These are phyloP conservation scores for Penicillium arizonense DNA, from an alignment of 495 filamentous ascomycete species.

Conservation along the genomic window DNA sequence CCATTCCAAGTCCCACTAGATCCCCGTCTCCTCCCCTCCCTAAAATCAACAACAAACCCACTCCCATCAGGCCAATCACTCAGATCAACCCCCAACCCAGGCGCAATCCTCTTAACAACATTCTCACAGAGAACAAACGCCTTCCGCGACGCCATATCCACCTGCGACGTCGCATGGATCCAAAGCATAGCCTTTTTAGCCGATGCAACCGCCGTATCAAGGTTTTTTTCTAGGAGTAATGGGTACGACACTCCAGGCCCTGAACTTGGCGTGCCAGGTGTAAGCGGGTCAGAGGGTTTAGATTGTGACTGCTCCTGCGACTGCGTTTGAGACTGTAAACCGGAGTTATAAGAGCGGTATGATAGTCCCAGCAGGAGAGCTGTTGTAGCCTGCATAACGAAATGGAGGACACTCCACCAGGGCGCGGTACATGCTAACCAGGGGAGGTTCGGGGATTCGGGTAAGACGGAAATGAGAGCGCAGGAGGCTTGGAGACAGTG, in stretches of 20 bases:
- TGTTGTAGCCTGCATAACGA: constrained; percentile 59
- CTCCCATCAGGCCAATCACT: constrained; percentile 24
- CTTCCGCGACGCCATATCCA: constrained; percentile 43
- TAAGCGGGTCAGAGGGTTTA: not conserved
- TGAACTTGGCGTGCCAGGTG: not conserved
- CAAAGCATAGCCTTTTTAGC: constrained; percentile 50
- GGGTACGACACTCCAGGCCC: not conserved
- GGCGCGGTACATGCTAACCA: constrained; percentile 50
- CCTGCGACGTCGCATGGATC: constrained; percentile 44
- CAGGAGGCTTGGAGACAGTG: constrained; percentile 56
- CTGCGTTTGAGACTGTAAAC: too few relatives aligned
- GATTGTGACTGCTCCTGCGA: too few relatives aligned
- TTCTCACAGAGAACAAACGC: constrained; percentile 46
- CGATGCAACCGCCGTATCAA: constrained; percentile 32
- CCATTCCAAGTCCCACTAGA: not conserved
- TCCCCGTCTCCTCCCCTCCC: not conserved
- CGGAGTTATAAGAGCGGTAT: constrained; percentile 10
- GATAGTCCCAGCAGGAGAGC: constrained; percentile 57
- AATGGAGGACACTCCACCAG: constrained; percentile 64
- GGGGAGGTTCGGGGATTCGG: constrained; percentile 29
- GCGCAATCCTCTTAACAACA: constrained; percentile 27
- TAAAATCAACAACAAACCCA: not conserved
- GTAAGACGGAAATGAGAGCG: constrained; percentile 51
- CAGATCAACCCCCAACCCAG: constrained; percentile 29
- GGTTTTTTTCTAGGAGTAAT: constrained; percentile 8